Evolutionary conservation across 371 early-diverging fungal species (phyloP).

Genomic region (Mucor mucedo): DNA sequence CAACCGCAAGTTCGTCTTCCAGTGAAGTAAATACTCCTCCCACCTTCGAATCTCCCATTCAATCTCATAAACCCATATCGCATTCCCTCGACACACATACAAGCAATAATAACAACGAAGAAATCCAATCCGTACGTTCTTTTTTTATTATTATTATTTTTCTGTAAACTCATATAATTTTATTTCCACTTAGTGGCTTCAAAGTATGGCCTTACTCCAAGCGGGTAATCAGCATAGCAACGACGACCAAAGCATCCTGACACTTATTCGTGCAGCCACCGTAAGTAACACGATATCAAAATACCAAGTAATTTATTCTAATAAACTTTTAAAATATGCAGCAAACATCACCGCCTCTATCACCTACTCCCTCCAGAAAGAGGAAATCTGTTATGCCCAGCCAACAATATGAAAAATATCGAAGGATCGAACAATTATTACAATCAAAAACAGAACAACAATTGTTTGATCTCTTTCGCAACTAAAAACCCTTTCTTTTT

Average conservation of each 20-base stretch:
- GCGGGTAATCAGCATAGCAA: neutral
- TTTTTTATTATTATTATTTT: neutral
- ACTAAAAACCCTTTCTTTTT: too few relatives aligned
- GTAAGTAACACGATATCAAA: neutral
- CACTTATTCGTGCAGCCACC: neutral
- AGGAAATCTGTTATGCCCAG: neutral
- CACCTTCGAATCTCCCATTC: neutral
- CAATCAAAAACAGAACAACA: slow-evolving; percentile 18
- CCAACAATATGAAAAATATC: slow-evolving; percentile 9
- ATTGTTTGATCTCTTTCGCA: neutral
- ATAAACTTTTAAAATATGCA: neutral
- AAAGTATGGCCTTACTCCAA: slow-evolving; percentile 8
- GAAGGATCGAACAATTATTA: slow-evolving; percentile 20
- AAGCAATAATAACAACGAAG: slow-evolving; percentile 6
- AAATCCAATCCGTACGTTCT: slow-evolving; percentile 20
- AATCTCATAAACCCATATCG: slow-evolving; percentile 5
- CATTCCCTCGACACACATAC: neutral
- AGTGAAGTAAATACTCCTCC: slow-evolving; percentile 23
- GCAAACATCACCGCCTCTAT: neutral
- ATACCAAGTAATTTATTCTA: neutral
- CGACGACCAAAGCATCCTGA: neutral
- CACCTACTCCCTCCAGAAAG: neutral
- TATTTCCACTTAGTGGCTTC: slow-evolving; percentile 8
- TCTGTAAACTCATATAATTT: too few relatives aligned
- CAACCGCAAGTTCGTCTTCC: slow-evolving; percentile 9